Percentiles rank a stretch among this genome's conserved stretches.
Conservation (phyloP, 2,329 filamentous ascomycete genomes). For the Microcyclosporella mali region DNA sequence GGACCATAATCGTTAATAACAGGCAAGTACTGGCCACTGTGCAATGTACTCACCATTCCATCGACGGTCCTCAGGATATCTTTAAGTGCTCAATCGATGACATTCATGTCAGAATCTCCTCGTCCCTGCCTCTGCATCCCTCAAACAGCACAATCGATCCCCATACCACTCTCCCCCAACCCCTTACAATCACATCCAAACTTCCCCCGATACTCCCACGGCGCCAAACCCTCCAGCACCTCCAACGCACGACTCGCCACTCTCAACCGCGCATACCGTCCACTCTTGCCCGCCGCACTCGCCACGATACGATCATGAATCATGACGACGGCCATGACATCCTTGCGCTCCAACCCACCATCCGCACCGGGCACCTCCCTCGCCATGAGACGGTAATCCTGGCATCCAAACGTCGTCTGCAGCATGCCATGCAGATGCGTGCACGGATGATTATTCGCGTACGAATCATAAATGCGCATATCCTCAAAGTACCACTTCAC, state of each 20-base stretch:
- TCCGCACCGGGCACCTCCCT: constrained; percentile 47
- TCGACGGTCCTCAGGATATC: no score
- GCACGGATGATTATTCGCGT: constrained; percentile 73
- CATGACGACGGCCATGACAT: constrained; percentile 65
- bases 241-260: constrained; percentile 56
- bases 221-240: constrained; percentile 44
- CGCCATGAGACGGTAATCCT: constrained; percentile 51
- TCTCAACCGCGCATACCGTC: constrained; percentile 65
- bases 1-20: no score
- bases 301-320: constrained; percentile 67
- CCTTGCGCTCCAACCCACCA: constrained; percentile 30
- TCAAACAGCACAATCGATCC: constrained; percentile 5
- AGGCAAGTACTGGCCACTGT: no score
- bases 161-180: constrained; percentile 2
- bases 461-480: constrained; percentile 81
- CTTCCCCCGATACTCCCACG: constrained; percentile 53
- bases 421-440: constrained; percentile 64
- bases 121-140: background rate
- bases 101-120: no score
- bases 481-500: constrained; percentile 75
- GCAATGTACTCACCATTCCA: no score
- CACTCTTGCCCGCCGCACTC: constrained; percentile 54
- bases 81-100: no score
- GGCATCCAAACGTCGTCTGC: constrained; percentile 59
- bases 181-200: constrained; percentile 59